Evolutionary conservation across 176 grass and related monocot genomes (phyloP), one percentile per base, ranked within the genome.

Genomic region (Leersia perrieri): DNA sequence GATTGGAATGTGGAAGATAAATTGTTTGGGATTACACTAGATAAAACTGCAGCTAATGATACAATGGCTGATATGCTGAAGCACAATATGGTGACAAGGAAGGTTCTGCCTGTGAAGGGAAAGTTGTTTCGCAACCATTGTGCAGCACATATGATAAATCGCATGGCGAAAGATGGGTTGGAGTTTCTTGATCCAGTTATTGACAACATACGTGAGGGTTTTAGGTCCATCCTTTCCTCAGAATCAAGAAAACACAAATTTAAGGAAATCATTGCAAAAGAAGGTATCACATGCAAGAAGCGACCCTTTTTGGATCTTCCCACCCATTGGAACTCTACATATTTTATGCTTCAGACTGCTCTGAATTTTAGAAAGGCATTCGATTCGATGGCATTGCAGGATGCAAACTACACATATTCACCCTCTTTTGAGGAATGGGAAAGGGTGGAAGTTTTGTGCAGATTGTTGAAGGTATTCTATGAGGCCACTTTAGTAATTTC

Each of bases 391-490:
- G 16, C 60, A n/a, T 18, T 32, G 27, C 26, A 78, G 18, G 75
- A 78, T 44, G 2, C 27, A n/a, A 78, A 78, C 11, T 78, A 65
- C 75, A 78, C 15, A 32, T 42, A 47, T 45, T 26, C 26, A 45
- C 75, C 60, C 15, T 78, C 60, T 42, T 64, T 33, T 31, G 38
- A 65, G 18, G 60, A 78, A 15, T 78, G 60, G 60, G 27, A 78
- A 32, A 63, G 10, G 16, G 9, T 28, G 2, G 15, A 16, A 45
- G 16, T 44, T 8, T 18, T 78, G 16, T 65, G 9, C 31, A 78
- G 60, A 44, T 41, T 78, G 27, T 31, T 65, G 18, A 9, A 78
- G 5, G 60, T 60, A 8, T 78, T 62, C 38, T n/a, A 45, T 44
- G 38, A 65, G 4, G 75, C 60, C 10, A 65, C 60, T 31, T 12